Evolutionary conservation across 371 early-diverging fungal species (phyloP).

Genomic region (Apophysomyces variabilis): DNA sequence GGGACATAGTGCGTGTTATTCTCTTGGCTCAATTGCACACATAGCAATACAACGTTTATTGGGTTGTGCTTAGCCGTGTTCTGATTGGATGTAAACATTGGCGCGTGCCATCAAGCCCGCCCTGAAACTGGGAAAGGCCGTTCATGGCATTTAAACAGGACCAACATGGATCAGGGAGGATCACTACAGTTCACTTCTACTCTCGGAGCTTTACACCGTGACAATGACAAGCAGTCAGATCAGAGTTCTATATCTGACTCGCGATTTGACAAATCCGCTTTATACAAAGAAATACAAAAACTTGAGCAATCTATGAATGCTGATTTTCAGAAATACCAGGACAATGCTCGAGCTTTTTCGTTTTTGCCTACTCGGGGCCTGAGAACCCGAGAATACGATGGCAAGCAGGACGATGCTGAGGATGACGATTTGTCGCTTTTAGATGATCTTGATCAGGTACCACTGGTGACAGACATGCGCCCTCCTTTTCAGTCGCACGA

Average conservation of each 20-base stretch:
- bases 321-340: conserved; percentile 27
- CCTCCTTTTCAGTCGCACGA: conserved; percentile 16
- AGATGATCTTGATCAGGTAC: conserved; percentile 17
- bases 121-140: no score
- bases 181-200: neutral
- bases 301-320: conserved; percentile 31
- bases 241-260: neutral
- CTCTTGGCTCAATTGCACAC: no score
- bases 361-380: conserved; percentile 8
- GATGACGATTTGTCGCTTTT: conserved; percentile 8
- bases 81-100: no score
- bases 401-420: neutral
- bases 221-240: conserved; percentile 1
- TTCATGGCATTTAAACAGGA: no score
- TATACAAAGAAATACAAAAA: conserved; percentile 30
- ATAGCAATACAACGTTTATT: no score
- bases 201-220: neutral
- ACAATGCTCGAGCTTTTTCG: conserved; percentile 19
- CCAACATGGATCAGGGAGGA: no score
- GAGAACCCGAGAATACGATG: conserved; percentile 1
- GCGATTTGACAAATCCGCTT: conserved; percentile 8
- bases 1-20: no score
- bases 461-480: conserved; percentile 15
- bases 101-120: no score
- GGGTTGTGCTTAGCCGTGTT: no score